Percentiles rank a stretch among this genome's conserved stretches.
These are phyloP conservation scores for Leonotis leonurus DNA, from an alignment of 257 asterid species.

Conservation along the genomic window DNA sequence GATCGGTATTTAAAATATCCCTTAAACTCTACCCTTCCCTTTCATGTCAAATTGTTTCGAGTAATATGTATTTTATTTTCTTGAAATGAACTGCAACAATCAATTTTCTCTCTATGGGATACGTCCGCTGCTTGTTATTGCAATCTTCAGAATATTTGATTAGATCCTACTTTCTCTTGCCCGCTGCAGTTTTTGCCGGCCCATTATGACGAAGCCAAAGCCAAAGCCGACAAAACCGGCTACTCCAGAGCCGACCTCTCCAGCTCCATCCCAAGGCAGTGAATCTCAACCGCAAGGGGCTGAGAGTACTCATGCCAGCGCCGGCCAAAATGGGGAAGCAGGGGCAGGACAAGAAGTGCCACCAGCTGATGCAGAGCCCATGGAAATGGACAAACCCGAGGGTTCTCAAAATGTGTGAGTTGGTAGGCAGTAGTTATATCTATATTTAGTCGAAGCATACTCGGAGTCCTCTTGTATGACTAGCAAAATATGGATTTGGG, in stretches of 20 bases:
- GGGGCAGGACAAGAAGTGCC: too few relatives aligned
- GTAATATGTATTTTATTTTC: not conserved
- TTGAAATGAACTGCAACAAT: not conserved
- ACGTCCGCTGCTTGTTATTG: too few relatives aligned
- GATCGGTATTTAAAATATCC: slow-evolving; percentile 62
- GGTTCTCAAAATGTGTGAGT: slow-evolving; percentile 18
- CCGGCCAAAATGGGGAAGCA: slow-evolving; percentile 18
- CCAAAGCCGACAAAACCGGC: slow-evolving; percentile 79
- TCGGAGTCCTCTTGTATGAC: not conserved
- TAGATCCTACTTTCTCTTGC: not conserved
- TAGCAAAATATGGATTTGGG: not conserved
- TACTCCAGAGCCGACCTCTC: slow-evolving; percentile 53
- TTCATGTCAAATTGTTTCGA: too few relatives aligned
- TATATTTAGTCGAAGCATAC: not conserved
- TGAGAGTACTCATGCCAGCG: slow-evolving; percentile 20
- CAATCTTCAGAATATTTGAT: not conserved
- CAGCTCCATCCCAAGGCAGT: slow-evolving; percentile 45
- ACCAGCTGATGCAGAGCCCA: slow-evolving; percentile 39
- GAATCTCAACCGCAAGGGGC: slow-evolving; percentile 51
- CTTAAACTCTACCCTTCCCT: not conserved
- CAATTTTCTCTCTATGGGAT: too few relatives aligned
- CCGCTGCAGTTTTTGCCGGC: slow-evolving; percentile 76
- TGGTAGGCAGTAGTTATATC: not conserved
- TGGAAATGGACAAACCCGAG: slow-evolving; percentile 66
- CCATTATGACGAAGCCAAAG: slow-evolving; percentile 75